Percentiles rank a stretch among this genome's conserved stretches.
These are phyloP conservation scores for Barbarea vulgaris DNA, from an alignment of 345 rosid species.

Conservation along the genomic window DNA sequence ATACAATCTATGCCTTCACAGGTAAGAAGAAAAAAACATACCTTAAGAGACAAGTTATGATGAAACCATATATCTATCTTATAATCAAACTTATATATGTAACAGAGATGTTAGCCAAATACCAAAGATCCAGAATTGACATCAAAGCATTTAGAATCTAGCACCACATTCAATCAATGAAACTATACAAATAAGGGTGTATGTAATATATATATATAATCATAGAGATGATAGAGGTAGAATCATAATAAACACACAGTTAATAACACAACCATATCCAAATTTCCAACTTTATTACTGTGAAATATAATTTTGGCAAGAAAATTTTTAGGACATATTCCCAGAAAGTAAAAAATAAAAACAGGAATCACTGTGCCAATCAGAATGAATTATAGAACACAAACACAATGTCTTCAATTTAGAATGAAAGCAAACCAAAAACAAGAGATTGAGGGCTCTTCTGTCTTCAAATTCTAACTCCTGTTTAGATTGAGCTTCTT, in stretches of 20 bases:
- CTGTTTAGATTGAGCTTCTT: constrained; percentile 13
- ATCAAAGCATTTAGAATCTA: not conserved
- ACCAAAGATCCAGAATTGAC: not conserved
- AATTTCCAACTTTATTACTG: constrained; percentile 8
- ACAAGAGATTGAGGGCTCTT: not conserved
- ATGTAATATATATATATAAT: not conserved
- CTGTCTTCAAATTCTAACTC: not conserved
- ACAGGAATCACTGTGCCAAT: not conserved
- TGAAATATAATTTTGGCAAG: not conserved
- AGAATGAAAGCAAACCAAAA: not conserved
- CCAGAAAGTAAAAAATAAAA: not conserved
- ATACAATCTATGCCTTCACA: constrained; percentile 6
- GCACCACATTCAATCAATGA: not conserved
- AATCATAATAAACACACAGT: constrained; percentile 11
- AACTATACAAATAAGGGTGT: not conserved
- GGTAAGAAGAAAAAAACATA: not conserved
- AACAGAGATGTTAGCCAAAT: not conserved
- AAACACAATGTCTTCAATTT: not conserved
- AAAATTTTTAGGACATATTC: not conserved
- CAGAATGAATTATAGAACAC: not conserved
- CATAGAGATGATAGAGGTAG: not conserved
- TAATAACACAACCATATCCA: constrained; percentile 11
- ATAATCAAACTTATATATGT: not conserved
- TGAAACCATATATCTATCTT: no score
- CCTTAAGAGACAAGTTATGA: constrained; percentile 37